Evolutionary conservation across 2,329 filamentous ascomycete genomes (phyloP), one percentile per base, ranked within the genome.

Genomic region (Dactylonectria macrodidyma): DNA sequence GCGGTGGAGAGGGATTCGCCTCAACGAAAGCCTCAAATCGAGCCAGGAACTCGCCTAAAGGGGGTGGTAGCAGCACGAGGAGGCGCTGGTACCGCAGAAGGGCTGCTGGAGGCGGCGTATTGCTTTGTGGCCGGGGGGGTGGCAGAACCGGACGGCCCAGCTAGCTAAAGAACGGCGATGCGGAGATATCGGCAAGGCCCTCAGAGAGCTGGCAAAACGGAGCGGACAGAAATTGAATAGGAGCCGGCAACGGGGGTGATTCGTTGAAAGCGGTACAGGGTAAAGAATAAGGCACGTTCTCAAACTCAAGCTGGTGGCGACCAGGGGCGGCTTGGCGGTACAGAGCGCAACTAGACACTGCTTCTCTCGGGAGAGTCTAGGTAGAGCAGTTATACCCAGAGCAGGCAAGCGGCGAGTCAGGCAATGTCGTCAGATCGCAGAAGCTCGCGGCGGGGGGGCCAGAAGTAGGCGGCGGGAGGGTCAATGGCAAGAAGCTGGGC

Each of bases 121-220:
- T 59, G 56, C 59, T 30, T 50, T 54, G 56, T 51, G 56, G 62
- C 62, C 56, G 62, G 62, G 55, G 55, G 56, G 41, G 10, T 26
- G 12, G 30, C 36, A 55, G 56, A 59, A 36, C 58, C 58, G 60
- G 50, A 36, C 67, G 54, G 65, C 34, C 48, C 54, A 62, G 52
- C 36, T 66, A 48, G 48, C 65, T 65, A 66, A 62, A 67, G 59
- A 56, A 30, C 59, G 66, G 62, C 57, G 64, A 71, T 66, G 61
- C 66, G 68, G 68, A 69, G 60, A 41, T 69, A 67, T 69, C 66
- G 68, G 66, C 34, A 55, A 68, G 56, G 30, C 19, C 9, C 19
- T 36, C 30, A 30, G 44, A 57, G 24, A 50, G 61, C 62, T 67
- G 55, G 54, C 22, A 46, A 34, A 7, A 61, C 46, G 36, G 48